These are phyloP conservation scores for Cladorrhinum sp. DNA, from an alignment of 2,329 filamentous ascomycete species.

Conservation along the genomic window DNA sequence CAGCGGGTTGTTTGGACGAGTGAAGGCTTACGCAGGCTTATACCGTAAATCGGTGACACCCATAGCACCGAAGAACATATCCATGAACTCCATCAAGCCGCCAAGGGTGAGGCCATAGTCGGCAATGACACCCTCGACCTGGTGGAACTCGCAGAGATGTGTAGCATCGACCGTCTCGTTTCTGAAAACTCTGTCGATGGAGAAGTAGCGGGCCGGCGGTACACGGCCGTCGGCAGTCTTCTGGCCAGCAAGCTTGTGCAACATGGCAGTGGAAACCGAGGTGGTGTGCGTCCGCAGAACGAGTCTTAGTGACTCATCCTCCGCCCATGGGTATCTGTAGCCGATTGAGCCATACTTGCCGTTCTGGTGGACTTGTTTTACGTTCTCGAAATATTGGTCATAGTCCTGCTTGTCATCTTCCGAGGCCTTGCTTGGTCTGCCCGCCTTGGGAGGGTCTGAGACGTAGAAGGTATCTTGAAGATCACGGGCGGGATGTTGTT, in stretches of 20 bases:
- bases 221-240: constrained; percentile 68
- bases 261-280: constrained; percentile 82
- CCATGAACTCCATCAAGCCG: constrained; percentile 76
- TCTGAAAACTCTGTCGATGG: constrained; percentile 90
- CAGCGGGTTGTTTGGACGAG: no score
- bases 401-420: constrained; percentile 64
- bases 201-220: constrained; percentile 86
- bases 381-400: constrained; percentile 82
- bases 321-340: constrained; percentile 92
- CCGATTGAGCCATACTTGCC: constrained; percentile 94
- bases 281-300: constrained; percentile 97
- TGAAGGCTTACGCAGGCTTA: constrained; percentile 90
- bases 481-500: constrained; percentile 96
- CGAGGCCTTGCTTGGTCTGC: constrained; percentile 58
- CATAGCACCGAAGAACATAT: constrained; percentile 95
- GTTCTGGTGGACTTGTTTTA: constrained; percentile 80
- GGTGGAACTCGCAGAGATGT: constrained; percentile 96
- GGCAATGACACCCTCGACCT: constrained; percentile 97
- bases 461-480: constrained; percentile 97
- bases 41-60: constrained; percentile 81
- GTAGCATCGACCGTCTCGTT: constrained; percentile 98
- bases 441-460: constrained; percentile 77
- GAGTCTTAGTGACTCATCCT: constrained; percentile 76
- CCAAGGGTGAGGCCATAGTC: constrained; percentile 92
- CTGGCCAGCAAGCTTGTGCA: constrained; percentile 81